Percentiles rank a stretch among this genome's conserved stretches.
These are phyloP conservation scores for Fusarium dlaminii DNA, from an alignment of 2,329 filamentous ascomycete species.

Conservation along the genomic window DNA sequence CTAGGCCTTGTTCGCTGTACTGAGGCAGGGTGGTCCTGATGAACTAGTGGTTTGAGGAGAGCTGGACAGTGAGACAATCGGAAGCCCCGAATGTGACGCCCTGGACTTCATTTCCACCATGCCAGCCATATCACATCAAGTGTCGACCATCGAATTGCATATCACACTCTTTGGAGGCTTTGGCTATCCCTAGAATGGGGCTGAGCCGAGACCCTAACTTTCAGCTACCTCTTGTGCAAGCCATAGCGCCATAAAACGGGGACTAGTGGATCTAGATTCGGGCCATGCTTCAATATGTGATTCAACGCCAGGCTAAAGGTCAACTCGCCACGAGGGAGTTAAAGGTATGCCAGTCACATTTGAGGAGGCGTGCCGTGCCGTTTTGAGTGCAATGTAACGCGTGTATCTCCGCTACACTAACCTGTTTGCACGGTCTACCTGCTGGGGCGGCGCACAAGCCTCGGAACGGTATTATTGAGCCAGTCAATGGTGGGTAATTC, in stretches of 20 bases:
- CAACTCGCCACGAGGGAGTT: background rate
- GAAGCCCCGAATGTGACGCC: background rate
- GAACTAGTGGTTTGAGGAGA: background rate
- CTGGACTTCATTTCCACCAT: background rate
- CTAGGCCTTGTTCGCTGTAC: fast-evolving
- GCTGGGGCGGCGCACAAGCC: too few relatives aligned
- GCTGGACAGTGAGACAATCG: background rate
- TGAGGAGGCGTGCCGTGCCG: too few relatives aligned
- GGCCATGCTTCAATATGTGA: background rate
- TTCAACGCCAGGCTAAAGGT: background rate
- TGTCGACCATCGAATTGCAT: background rate
- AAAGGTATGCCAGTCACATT: too few relatives aligned
- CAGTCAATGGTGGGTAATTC: too few relatives aligned
- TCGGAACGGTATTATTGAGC: too few relatives aligned
- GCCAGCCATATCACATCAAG: background rate
- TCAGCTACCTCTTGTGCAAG: background rate
- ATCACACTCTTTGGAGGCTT: background rate
- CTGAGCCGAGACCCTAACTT: background rate
- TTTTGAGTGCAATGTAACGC: too few relatives aligned
- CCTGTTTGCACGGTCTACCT: too few relatives aligned
- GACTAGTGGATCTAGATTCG: background rate
- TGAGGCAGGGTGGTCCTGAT: background rate
- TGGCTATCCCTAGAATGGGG: background rate
- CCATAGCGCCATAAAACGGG: background rate
- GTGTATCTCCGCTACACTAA: too few relatives aligned